Conservation (phyloP, 495 filamentous ascomycete species). For the Penicillium paxilli region DNA sequence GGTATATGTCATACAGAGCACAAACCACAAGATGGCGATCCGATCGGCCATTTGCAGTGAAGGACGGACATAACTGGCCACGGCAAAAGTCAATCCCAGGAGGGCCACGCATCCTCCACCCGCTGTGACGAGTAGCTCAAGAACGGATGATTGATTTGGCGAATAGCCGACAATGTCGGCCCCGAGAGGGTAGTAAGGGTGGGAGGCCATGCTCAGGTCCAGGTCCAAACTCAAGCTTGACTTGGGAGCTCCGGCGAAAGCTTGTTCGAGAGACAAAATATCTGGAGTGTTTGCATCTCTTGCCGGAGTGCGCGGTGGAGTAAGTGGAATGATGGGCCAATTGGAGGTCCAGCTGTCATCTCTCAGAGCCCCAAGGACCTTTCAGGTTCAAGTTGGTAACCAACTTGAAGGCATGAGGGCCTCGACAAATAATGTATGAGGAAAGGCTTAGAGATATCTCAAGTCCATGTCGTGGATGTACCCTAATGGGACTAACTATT, state of each 20-base stretch:
- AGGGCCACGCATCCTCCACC: conserved; percentile 49
- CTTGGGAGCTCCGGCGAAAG: not conserved
- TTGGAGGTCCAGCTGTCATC: too few relatives aligned
- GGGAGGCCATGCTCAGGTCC: conserved; percentile 37
- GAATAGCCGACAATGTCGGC: conserved; percentile 61
- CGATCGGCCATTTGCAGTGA: conserved; percentile 50
- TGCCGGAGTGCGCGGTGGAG: not conserved
- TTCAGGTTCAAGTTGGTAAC: too few relatives aligned
- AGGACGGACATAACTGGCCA: conserved; percentile 49
- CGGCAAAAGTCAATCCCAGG: conserved; percentile 48
- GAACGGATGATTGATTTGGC: conserved; percentile 57
- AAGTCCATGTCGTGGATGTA: too few relatives aligned
- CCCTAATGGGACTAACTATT: too few relatives aligned
- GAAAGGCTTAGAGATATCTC: too few relatives aligned
- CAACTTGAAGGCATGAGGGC: too few relatives aligned
- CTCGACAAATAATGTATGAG: too few relatives aligned
- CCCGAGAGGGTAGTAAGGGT: conserved; percentile 73
- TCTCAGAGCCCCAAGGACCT: too few relatives aligned
- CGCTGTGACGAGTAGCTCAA: conserved; percentile 55
- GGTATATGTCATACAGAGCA: conserved; percentile 49
- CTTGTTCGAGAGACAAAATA: conserved; percentile 8
- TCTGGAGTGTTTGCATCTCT: not conserved
- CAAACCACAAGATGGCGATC: conserved; percentile 66
- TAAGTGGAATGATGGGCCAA: not conserved
- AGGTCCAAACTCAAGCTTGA: too few relatives aligned